Conservation (phyloP, 495 filamentous ascomycete species). For the Trichoderma erinaceum region DNA sequence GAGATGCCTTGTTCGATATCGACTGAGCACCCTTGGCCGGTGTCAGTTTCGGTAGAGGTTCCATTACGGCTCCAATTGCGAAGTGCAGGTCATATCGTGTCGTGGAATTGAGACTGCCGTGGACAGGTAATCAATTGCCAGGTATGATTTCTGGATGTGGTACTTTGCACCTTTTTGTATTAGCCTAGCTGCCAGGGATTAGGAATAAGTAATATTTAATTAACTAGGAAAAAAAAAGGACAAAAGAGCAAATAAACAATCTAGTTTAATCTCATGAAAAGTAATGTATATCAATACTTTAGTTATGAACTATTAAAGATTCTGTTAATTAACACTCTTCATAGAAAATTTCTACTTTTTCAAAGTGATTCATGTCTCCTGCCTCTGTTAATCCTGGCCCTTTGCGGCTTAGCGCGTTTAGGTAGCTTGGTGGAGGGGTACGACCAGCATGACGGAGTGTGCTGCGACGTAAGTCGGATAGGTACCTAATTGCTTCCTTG, state of each 20-base stretch:
- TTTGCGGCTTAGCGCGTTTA: background rate
- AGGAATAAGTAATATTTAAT: background rate
- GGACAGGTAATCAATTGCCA: background rate
- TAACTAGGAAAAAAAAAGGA: too few species aligned
- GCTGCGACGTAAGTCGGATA: conserved; percentile 10
- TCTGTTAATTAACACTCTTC: too few species aligned
- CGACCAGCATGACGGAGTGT: background rate
- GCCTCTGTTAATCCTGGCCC: too few species aligned
- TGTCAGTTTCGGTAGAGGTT: background rate
- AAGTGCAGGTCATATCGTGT: background rate
- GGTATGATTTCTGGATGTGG: background rate
- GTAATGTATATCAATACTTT: background rate
- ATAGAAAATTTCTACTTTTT: too few species aligned
- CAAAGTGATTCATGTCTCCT: too few species aligned
- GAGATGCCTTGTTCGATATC: background rate
- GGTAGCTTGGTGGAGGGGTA: background rate
- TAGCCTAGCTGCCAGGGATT: too few species aligned
- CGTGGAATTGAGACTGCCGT: background rate
- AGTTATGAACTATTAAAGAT: background rate
- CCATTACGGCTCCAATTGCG: background rate
- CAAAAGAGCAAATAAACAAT: too few species aligned
- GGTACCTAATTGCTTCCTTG: conserved; percentile 13
- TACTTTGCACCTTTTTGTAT: background rate
- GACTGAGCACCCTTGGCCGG: conserved; percentile 4
- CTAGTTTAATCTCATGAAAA: too few species aligned